A percentile compares a stretch with the other conserved stretches of the same genome.
Conservation (phyloP, 768 basidiomycete species). For the Suillus paluster region DNA sequence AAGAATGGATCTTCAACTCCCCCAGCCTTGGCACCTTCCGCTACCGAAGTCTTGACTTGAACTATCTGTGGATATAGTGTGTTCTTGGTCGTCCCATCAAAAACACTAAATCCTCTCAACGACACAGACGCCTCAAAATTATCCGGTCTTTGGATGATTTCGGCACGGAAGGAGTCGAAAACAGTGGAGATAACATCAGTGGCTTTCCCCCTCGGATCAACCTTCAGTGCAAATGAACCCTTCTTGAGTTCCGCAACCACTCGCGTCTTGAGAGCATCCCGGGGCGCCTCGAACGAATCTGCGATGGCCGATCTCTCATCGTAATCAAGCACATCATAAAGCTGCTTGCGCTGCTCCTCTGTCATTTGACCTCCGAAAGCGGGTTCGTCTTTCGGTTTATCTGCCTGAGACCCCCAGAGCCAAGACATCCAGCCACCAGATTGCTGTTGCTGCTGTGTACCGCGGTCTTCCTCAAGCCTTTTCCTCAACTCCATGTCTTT, state of each 20-base stretch:
- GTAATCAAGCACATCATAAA: constrained; percentile 90
- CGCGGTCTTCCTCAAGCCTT: constrained; percentile 71
- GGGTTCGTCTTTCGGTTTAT: constrained; percentile 51
- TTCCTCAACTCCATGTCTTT: constrained; percentile 78
- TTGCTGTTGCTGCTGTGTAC: constrained; percentile 52
- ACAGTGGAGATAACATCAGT: constrained; percentile 84
- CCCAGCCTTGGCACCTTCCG: constrained; percentile 39
- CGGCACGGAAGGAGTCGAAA: constrained; percentile 86
- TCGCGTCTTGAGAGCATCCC: constrained; percentile 79
- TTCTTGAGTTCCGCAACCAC: constrained; percentile 79
- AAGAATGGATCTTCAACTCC: constrained; percentile 70
- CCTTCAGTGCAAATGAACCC: constrained; percentile 85
- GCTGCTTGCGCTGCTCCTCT: constrained; percentile 86
- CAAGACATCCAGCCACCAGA: constrained; percentile 71
- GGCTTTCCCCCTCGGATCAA: constrained; percentile 65
- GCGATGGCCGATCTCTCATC: constrained; percentile 83
- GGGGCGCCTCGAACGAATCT: constrained; percentile 69
- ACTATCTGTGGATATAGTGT: constrained; percentile 92
- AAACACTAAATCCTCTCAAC: constrained; percentile 84
- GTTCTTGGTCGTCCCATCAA: constrained; percentile 84
- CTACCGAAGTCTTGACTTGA: constrained; percentile 60
- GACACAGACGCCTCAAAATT: constrained; percentile 87
- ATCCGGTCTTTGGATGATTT: constrained; percentile 82
- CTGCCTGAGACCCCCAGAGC: constrained; percentile 69
- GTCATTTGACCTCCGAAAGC: constrained; percentile 75